phyloP scores from a whole-genome alignment of 805 yeast genomes.

The Candida ortonii region DNA sequence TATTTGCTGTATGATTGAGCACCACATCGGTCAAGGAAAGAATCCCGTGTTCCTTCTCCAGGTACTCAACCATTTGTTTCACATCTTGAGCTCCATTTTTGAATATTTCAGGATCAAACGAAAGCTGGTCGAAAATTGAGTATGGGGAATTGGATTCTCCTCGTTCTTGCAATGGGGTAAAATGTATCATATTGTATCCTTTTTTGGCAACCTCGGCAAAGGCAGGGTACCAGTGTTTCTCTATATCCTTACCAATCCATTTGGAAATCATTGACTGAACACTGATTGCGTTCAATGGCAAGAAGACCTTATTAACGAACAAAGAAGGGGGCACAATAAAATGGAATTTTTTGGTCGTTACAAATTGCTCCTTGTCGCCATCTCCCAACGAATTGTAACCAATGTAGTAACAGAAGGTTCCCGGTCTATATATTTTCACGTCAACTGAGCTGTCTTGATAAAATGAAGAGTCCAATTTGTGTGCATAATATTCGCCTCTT shows the following conservation, averaged over 20 bases:
- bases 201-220: slow-evolving; percentile 62
- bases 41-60: slow-evolving; percentile 57
- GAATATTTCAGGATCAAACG: slow-evolving; percentile 68
- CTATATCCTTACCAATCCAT: slow-evolving; percentile 71
- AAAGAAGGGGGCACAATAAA: slow-evolving; percentile 82
- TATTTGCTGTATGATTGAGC: slow-evolving; percentile 91
- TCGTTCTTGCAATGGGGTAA: slow-evolving; percentile 87
- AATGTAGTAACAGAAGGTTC: slow-evolving; percentile 74
- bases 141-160: slow-evolving; percentile 93
- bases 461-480: slow-evolving; percentile 53
- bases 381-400: slow-evolving; percentile 44
- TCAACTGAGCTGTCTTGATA: slow-evolving; percentile 60
- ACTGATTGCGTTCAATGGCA: slow-evolving; percentile 76
- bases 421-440: slow-evolving; percentile 66
- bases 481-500: slow-evolving; percentile 53
- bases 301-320: slow-evolving; percentile 47
- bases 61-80: slow-evolving; percentile 40
- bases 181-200: slow-evolving; percentile 94
- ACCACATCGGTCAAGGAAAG: slow-evolving; percentile 88
- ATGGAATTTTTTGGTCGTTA: slow-evolving; percentile 58
- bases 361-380: slow-evolving; percentile 27
- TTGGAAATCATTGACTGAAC: slow-evolving; percentile 86
- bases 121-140: slow-evolving; percentile 82
- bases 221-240: slow-evolving; percentile 60
- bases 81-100: slow-evolving; percentile 53